Base-by-base conservation (phyloP, 192 early-diverging fungal species). In the Coemansia sp. region DNA sequence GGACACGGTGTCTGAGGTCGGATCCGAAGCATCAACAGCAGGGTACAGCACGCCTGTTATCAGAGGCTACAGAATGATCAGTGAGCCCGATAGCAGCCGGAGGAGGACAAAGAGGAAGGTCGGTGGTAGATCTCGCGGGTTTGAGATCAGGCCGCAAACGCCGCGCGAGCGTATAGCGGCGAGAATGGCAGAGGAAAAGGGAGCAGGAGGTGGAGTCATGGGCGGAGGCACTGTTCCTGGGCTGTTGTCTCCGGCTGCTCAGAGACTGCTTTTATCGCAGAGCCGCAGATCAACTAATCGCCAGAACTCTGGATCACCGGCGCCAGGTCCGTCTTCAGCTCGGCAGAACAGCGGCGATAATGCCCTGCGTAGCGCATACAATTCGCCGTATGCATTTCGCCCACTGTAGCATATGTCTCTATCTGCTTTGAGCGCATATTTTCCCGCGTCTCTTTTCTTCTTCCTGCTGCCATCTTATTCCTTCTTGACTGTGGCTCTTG, bases 241-340 rank as follows among this genome's bases (percentile, higher is more conserved):
- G 1, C 39, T 55, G 46, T 26, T 74, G 19, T 74, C 71, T 1
- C 71, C 71, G 27, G 71, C 71, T 4, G 71, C 59, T 9, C 58
- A 36, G 24, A 28, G 54, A n/a, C 54, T 74, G 19, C 39, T 73
- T 38, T 38, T 14, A 18, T n/a, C n/a, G n/a, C n/a, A n/a, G n/a
- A n/a, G n/a, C n/a, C n/a, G n/a, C n/a, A n/a, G n/a, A n/a, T n/a
- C n/a, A n/a, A n/a, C n/a, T n/a, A n/a, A n/a, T n/a, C n/a, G n/a
- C n/a, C n/a, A n/a, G n/a, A n/a, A n/a, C n/a, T n/a, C n/a, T n/a
- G n/a, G n/a, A n/a, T n/a, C n/a, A n/a, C n/a, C n/a, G n/a, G n/a
- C n/a, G n/a, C n/a, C 30, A 11, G 18, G 18, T 4, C 22, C 40
- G 40, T 22, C 24, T 4, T 15, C 22, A 3, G 17, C 40, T 3